Evolutionary conservation across 2,329 filamentous ascomycete genomes (phyloP).

Genomic region (Stachybotrys echinatus): DNA sequence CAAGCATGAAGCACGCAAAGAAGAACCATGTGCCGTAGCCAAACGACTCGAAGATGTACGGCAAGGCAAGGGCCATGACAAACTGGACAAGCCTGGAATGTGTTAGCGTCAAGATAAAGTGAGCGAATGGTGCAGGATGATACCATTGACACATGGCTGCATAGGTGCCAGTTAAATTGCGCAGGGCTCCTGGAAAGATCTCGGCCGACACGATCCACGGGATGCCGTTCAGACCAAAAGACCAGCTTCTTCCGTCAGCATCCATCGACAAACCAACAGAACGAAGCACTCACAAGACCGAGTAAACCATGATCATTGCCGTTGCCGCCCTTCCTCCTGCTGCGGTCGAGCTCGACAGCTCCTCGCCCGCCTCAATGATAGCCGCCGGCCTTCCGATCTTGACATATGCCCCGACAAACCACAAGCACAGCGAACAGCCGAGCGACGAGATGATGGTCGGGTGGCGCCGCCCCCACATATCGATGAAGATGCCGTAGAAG

Average conservation of each 20-base stretch:
- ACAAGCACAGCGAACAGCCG: conserved; percentile 42
- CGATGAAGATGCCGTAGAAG: conserved; percentile 33
- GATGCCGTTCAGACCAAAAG: conserved; percentile 38
- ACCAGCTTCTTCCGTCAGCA: conserved; percentile 33
- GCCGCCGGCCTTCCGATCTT: conserved; percentile 43
- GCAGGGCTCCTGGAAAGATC: conserved; percentile 37
- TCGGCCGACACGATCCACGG: conserved; percentile 40
- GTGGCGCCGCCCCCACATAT: conserved; percentile 31
- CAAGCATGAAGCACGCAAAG: conserved; percentile 47
- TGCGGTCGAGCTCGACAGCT: conserved; percentile 32
- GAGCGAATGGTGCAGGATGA: not conserved
- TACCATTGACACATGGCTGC: conserved; percentile 34
- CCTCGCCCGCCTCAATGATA: conserved; percentile 35
- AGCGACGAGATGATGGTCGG: conserved; percentile 42
- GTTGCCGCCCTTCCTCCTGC: conserved; percentile 47
- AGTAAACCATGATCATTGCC: conserved; percentile 50
- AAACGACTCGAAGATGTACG: conserved; percentile 37
- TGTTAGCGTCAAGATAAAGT: not conserved
- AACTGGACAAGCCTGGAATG: conserved; percentile 31
- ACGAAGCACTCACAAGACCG: conserved; percentile 46
- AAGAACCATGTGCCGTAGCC: conserved; percentile 52
- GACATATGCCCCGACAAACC: conserved; percentile 48
- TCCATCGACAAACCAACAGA: no score
- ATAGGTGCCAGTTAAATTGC: conserved; percentile 34
- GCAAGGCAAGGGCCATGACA: conserved; percentile 35